Conservation (phyloP, 1,284 basidiomycete species). For the Ustilago sp. region DNA sequence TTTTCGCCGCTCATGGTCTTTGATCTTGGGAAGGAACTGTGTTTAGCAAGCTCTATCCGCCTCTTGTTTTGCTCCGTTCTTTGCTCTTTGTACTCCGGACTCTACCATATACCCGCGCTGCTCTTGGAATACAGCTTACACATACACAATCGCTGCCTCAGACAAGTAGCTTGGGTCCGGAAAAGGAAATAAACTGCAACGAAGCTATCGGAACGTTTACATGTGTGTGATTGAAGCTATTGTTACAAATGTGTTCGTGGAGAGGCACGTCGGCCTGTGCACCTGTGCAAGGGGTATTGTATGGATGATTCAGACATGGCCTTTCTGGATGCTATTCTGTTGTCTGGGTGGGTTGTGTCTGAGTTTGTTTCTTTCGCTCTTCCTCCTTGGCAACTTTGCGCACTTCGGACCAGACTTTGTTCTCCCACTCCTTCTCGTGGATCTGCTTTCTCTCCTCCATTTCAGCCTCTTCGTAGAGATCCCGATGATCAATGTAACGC, state of each 20-base stretch:
- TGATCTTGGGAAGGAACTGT: not conserved
- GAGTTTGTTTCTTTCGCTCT: constrained; percentile 18
- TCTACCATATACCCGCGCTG: constrained; percentile 39
- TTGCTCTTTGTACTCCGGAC: constrained; percentile 15
- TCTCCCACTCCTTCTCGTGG: constrained; percentile 48
- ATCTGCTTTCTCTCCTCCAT: constrained; percentile 37
- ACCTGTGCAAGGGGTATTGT: not conserved
- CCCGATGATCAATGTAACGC: constrained; percentile 55
- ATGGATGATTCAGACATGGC: not conserved
- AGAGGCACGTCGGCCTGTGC: not conserved
- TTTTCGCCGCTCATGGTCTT: constrained; percentile 41
- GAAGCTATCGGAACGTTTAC: not conserved
- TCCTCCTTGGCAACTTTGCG: constrained; percentile 43
- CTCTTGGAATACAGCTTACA: constrained; percentile 20
- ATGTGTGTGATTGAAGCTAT: constrained; percentile 3
- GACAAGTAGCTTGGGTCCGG: not conserved
- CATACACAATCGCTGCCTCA: not conserved
- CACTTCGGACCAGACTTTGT: constrained; percentile 42
- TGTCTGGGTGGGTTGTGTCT: not conserved
- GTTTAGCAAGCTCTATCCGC: not conserved
- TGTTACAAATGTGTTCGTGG: constrained; percentile 22
- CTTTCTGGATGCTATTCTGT: constrained; percentile 8
- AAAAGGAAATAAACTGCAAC: not conserved
- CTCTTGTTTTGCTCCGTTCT: constrained; percentile 3
- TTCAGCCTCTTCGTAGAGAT: constrained; percentile 43